Base-by-base conservation (phyloP, 345 rosid species). In the Capsella bursapastoris region DNA sequence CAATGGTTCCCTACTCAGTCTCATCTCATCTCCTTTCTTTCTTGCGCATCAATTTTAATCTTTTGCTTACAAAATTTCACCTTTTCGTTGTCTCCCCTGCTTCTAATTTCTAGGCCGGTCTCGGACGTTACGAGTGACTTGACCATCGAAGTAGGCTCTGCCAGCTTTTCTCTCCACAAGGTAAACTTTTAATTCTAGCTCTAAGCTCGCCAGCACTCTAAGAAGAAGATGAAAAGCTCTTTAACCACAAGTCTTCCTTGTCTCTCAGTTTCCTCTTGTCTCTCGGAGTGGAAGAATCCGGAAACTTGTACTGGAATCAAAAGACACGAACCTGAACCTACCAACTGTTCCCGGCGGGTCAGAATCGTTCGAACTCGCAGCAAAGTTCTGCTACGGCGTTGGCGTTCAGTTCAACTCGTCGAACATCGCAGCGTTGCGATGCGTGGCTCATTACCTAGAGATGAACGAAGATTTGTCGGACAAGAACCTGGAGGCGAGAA, bases 331-430 rank as follows among this genome's bases (percentile, higher is more conserved):
- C 77, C 67, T 91, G 25, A 88, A 49, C 76, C 86, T 94, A 44
- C 55, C 86, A 7, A 68, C 76, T 6, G 83, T 90, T 41, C 98
- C 97, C 0, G 98, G 97, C n/a, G 97, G 97, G 70, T 70, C 92
- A 11, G 98, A 90, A 78, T 92, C 93, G 4, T 94, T 94, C 57
- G 98, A 91, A 77, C 83, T 84, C 4, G 98, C 97, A 32, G 98
- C 98, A n/a, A 94, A 94, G 82, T 91, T 94, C 87, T 94, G 98
- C 66, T 94, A 94, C 41, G 97, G 98, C 27, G 80, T 90, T 43
- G 84, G 75, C 59, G 73, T 86, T 2, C 97, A 95, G 63, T 83
- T 91, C 68, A 81, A 85, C 4, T 57, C 83, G 10, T 86, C 86
- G 7, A 95, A 90, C 76, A 85, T 91, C 53, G 97, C 97, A 0